Evolutionary conservation across 2,329 filamentous ascomycete genomes (phyloP).

Genomic region (Xylariaceae sp.): DNA sequence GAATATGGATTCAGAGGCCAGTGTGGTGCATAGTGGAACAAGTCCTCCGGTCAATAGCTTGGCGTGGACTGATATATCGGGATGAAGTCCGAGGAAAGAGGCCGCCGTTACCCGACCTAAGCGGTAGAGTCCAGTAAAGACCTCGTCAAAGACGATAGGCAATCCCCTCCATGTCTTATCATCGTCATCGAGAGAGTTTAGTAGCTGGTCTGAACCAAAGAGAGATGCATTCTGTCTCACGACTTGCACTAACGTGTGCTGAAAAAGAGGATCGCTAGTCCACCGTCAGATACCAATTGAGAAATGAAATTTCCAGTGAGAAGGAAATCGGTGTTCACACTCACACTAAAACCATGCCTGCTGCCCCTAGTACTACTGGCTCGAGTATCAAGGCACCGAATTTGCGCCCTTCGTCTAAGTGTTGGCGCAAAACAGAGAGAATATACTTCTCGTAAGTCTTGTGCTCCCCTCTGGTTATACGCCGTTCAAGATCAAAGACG

Average conservation of each 20-base stretch:
- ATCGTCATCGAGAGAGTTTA: constrained; percentile 7
- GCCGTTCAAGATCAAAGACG: constrained; percentile 65
- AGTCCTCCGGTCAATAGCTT: constrained; percentile 85
- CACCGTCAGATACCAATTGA: constrained; percentile 17
- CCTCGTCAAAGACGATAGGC: constrained; percentile 83
- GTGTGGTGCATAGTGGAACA: constrained; percentile 76
- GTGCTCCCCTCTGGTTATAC: constrained; percentile 54
- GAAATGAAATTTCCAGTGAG: not conserved
- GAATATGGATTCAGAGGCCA: constrained; percentile 78
- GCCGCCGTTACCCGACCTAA: constrained; percentile 75
- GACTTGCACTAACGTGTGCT: constrained; percentile 71
- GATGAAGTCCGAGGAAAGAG: constrained; percentile 70
- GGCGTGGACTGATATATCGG: constrained; percentile 82
- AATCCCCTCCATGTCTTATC: constrained; percentile 70
- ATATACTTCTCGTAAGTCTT: constrained; percentile 68
- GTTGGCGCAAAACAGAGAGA: constrained; percentile 54
- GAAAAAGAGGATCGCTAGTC: constrained; percentile 78
- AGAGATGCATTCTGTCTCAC: constrained; percentile 66
- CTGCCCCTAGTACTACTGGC: constrained; percentile 80
- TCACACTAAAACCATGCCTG: constrained; percentile 82
- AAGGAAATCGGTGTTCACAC: constrained; percentile 38
- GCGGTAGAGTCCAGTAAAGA: constrained; percentile 86
- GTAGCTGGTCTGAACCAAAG: constrained; percentile 49
- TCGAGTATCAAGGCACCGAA: constrained; percentile 84
- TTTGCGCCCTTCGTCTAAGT: constrained; percentile 64